A percentile compares a stretch with the other conserved stretches of the same genome.
Evolutionary conservation across 2,329 filamentous ascomycete genomes (phyloP).

Genomic region (Paecilomyces sp.): DNA sequence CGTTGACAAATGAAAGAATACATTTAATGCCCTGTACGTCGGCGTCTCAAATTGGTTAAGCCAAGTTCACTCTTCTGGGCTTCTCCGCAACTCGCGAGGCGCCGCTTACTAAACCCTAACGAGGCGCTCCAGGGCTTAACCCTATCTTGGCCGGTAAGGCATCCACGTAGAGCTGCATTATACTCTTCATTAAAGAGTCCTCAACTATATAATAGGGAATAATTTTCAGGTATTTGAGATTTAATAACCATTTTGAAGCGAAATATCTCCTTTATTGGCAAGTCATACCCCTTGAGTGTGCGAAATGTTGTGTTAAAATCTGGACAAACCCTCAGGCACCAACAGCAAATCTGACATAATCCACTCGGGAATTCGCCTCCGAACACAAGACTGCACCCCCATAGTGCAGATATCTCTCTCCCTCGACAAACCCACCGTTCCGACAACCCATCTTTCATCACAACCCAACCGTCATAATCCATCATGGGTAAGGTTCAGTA

Average conservation of each 20-base stretch:
- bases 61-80: background rate
- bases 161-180: background rate
- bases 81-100: background rate
- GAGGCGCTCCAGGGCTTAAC: conserved; percentile 10
- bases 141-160: conserved; percentile 10
- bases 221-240: background rate
- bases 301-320: background rate
- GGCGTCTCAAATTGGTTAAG: background rate
- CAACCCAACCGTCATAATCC: conserved; percentile 36
- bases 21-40: background rate
- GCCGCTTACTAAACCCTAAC: conserved; percentile 1
- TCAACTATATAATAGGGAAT: background rate
- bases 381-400: background rate
- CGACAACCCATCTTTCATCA: conserved; percentile 12
- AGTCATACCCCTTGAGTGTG: background rate
- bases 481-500: conserved; percentile 82
- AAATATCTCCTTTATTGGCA: background rate
- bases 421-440: conserved; percentile 5
- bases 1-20: background rate
- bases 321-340: conserved; percentile 8
- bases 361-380: background rate
- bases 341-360: background rate
- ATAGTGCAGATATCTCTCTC: conserved; percentile 1
- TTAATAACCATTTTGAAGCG: background rate
- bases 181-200: background rate